These are phyloP conservation scores for Emydomyces testavorans DNA, from an alignment of 2,329 filamentous ascomycete species.

Conservation along the genomic window DNA sequence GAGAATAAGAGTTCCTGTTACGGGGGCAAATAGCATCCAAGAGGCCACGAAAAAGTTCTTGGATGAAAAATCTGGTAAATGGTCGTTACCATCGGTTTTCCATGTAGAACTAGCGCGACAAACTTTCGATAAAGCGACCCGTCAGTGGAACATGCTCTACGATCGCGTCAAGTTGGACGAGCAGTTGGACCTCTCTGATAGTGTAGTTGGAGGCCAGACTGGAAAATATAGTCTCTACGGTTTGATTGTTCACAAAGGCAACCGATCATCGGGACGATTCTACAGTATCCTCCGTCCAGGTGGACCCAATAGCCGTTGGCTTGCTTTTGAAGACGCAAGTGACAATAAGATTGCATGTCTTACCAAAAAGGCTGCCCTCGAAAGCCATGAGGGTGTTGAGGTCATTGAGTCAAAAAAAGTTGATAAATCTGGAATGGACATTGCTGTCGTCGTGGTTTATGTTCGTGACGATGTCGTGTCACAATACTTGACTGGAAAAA, in stretches of 20 bases:
- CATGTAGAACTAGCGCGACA: slow-evolving; percentile 49
- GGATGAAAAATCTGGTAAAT: slow-evolving; percentile 27
- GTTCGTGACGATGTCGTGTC: slow-evolving; percentile 40
- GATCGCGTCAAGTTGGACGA: slow-evolving; percentile 48
- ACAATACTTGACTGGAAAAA: slow-evolving; percentile 32
- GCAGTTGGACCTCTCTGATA: slow-evolving; percentile 37
- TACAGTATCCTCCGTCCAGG: slow-evolving; percentile 49
- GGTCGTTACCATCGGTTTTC: slow-evolving; percentile 40
- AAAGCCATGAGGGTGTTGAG: slow-evolving; percentile 40
- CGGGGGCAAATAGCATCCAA: slow-evolving; percentile 28
- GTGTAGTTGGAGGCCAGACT: slow-evolving; percentile 25
- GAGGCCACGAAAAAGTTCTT: slow-evolving; percentile 29
- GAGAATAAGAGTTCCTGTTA: slow-evolving; percentile 30
- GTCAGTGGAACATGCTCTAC: slow-evolving; percentile 47
- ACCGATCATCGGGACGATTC: slow-evolving; percentile 48
- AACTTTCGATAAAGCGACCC: slow-evolving; percentile 42
- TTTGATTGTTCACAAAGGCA: slow-evolving; percentile 49
- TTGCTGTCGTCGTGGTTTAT: slow-evolving; percentile 48
- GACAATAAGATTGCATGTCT: slow-evolving; percentile 47
- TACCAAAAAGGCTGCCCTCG: slow-evolving; percentile 45
- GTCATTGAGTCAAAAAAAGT: slow-evolving; percentile 27
- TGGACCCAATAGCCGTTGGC: slow-evolving; percentile 47
- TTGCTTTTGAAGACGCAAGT: slow-evolving; percentile 46
- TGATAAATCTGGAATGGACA: slow-evolving; percentile 35
- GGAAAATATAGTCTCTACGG: slow-evolving; percentile 47